Percentiles rank a stretch among this genome's conserved stretches.
Conservation (phyloP, 1,284 basidiomycete genomes). For the Ceratobasidium sp. region DNA sequence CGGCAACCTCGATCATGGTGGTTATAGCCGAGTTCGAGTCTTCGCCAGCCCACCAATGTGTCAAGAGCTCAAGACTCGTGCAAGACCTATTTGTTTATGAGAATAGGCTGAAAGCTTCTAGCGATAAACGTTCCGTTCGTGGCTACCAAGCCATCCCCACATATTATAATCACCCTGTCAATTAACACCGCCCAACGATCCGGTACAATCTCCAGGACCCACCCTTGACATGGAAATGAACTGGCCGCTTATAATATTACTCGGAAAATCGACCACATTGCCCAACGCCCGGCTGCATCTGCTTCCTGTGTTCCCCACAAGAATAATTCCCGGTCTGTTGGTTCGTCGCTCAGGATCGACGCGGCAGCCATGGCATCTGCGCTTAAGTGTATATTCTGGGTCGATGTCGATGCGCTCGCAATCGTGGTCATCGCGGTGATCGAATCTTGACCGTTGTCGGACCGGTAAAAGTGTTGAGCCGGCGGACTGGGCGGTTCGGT, state of each 20-base stretch:
- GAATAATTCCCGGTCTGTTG: slow-evolving; percentile 59
- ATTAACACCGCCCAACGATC: neutral
- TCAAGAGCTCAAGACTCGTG: slow-evolving; percentile 29
- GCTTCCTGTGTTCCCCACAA: slow-evolving; percentile 77
- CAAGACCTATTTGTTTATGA: slow-evolving; percentile 2
- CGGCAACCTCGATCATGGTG: neutral
- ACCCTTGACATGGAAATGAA: slow-evolving; percentile 45
- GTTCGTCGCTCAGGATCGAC: slow-evolving; percentile 23
- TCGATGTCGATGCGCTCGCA: slow-evolving; percentile 8
- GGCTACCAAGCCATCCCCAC: slow-evolving; percentile 35
- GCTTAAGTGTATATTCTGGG: slow-evolving; percentile 34
- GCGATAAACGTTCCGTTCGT: slow-evolving; percentile 38
- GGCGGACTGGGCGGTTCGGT: slow-evolving; percentile 18
- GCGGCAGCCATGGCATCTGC: slow-evolving; percentile 27
- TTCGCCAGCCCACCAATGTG: slow-evolving; percentile 37
- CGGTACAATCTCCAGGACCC: neutral
- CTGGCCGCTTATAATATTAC: slow-evolving; percentile 54
- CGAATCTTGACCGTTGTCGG: neutral
- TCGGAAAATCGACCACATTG: slow-evolving; percentile 80
- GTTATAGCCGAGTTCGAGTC: slow-evolving; percentile 13
- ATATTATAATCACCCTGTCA: neutral
- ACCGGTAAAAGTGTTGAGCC: slow-evolving; percentile 3
- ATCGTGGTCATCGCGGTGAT: slow-evolving; percentile 1
- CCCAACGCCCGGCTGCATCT: slow-evolving; percentile 73
- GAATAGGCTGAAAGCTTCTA: neutral